A percentile compares a stretch with the other conserved stretches of the same genome.
phyloP scores from a whole-genome alignment of 164 flowering plant species.

The Berberis thunbergii region DNA sequence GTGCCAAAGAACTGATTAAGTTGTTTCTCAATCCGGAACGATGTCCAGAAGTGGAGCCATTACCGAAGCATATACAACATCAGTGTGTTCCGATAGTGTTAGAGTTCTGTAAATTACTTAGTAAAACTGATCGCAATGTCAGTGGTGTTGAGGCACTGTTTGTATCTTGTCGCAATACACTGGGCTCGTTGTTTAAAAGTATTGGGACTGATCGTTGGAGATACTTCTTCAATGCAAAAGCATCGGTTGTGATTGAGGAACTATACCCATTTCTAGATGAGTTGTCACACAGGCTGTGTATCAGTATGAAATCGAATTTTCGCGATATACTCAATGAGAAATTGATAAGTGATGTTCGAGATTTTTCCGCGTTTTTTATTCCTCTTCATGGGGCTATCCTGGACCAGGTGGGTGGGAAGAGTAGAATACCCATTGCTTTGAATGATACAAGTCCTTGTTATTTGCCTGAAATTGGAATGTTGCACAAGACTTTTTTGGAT shows the following conservation, averaged over 20 bases:
- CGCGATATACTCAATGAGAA: background rate
- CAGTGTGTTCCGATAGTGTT: conserved; percentile 45
- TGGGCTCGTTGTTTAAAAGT: conserved; percentile 49
- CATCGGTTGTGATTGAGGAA: conserved; percentile 27
- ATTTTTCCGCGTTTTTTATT: conserved; percentile 43
- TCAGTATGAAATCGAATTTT: conserved; percentile 25
- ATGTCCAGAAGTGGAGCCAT: conserved; percentile 6
- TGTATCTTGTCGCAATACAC: conserved; percentile 31
- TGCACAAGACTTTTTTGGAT: conserved; percentile 30
- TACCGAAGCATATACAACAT: conserved; percentile 19
- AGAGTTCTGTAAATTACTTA: conserved; percentile 63
- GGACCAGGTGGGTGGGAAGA: conserved; percentile 19
- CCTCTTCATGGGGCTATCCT: conserved; percentile 34
- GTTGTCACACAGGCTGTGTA: conserved; percentile 33
- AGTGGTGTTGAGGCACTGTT: background rate
- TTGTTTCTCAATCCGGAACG: conserved; percentile 17
- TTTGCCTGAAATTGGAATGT: conserved; percentile 34
- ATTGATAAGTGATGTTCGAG: conserved; percentile 28
- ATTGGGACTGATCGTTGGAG: conserved; percentile 15
- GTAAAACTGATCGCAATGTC: background rate
- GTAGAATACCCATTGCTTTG: conserved; percentile 24
- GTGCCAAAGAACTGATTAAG: conserved; percentile 41
- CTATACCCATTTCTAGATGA: conserved; percentile 63
- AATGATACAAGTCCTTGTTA: conserved; percentile 9
- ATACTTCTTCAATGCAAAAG: conserved; percentile 12